Percentiles rank a stretch among this genome's conserved stretches.
phyloP scores from a whole-genome alignment of 805 yeast genomes.

The Hanseniaspora meyeri region DNA sequence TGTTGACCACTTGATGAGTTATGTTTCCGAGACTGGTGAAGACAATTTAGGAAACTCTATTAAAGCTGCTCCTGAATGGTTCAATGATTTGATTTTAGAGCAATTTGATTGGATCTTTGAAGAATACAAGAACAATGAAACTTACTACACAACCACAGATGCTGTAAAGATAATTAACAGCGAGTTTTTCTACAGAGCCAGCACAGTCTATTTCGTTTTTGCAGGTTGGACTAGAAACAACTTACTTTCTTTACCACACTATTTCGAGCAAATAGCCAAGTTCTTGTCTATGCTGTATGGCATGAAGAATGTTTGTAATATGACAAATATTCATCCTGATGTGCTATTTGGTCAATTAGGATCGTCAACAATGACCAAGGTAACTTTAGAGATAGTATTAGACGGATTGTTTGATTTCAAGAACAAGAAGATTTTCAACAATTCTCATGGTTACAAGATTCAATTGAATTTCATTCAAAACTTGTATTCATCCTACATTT shows the following conservation, averaged over 20 bases:
- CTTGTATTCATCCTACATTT: slow-evolving; percentile 55
- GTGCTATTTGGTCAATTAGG: slow-evolving; percentile 36
- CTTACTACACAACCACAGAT: slow-evolving; percentile 21
- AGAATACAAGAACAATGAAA: slow-evolving; percentile 27
- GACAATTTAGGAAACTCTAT: slow-evolving; percentile 30
- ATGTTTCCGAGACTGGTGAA: slow-evolving; percentile 9
- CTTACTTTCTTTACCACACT: slow-evolving; percentile 40
- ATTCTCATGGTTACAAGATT: slow-evolving; percentile 52
- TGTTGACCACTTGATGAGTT: neutral
- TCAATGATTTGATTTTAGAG: slow-evolving; percentile 30
- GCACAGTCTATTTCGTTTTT: slow-evolving; percentile 54
- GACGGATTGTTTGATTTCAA: slow-evolving; percentile 33
- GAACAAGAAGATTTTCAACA: slow-evolving; percentile 24
- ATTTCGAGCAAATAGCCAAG: slow-evolving; percentile 50
- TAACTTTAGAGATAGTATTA: slow-evolving; percentile 33
- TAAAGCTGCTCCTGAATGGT: slow-evolving; percentile 23
- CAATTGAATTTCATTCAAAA: slow-evolving; percentile 60
- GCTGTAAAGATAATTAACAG: slow-evolving; percentile 50
- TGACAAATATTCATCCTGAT: slow-evolving; percentile 48
- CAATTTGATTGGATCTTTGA: slow-evolving; percentile 36
- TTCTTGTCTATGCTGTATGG: slow-evolving; percentile 50
- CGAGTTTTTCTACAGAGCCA: slow-evolving; percentile 48
- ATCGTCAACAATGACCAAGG: slow-evolving; percentile 34
- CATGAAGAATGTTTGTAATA: slow-evolving; percentile 69
- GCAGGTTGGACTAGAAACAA: slow-evolving; percentile 42